A percentile compares a stretch with the other conserved stretches of the same genome.
Evolutionary conservation across 2,329 filamentous ascomycete genomes (phyloP).

Genomic region (Colletotrichum sansevieriae): DNA sequence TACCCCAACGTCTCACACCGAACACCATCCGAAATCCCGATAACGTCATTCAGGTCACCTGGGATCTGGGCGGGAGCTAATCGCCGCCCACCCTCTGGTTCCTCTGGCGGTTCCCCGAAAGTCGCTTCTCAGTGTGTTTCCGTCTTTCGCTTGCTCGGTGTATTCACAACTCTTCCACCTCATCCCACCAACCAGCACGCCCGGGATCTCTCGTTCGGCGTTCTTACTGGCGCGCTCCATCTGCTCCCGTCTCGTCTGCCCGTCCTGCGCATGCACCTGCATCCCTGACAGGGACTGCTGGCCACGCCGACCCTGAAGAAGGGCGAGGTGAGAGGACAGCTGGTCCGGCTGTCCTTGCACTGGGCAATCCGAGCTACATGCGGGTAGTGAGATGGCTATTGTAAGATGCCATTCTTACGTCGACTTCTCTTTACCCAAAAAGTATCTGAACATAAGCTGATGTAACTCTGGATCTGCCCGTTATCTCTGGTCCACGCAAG

Average conservation of each 20-base stretch:
- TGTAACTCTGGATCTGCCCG: not conserved
- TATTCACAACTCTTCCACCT: not conserved
- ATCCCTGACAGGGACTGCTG: constrained; percentile 27
- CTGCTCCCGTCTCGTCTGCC: constrained; percentile 26
- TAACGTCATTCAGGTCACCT: constrained; percentile 41
- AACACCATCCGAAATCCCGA: constrained; percentile 40
- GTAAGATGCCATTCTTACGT: constrained; percentile 12
- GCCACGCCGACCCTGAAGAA: not conserved
- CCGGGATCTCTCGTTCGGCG: constrained; percentile 15
- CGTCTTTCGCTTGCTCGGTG: not conserved
- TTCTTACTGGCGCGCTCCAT: constrained; percentile 29
- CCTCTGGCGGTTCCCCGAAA: constrained; percentile 14
- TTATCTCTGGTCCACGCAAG: not conserved
- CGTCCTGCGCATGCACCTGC: constrained; percentile 26
- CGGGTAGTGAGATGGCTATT: not conserved
- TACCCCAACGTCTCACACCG: constrained; percentile 34
- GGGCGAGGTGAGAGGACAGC: not conserved
- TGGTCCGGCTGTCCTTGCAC: constrained; percentile 36
- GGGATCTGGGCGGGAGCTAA: constrained; percentile 41
- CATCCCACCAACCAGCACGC: constrained; percentile 31
- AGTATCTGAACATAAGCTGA: not conserved
- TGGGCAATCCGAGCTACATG: constrained; percentile 18
- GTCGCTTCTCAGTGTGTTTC: constrained; percentile 10
- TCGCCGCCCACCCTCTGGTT: constrained; percentile 35
- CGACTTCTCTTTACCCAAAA: not conserved